Base-by-base conservation (phyloP, 345 rosid genomes). In the Gynandropsis gynandra region DNA sequence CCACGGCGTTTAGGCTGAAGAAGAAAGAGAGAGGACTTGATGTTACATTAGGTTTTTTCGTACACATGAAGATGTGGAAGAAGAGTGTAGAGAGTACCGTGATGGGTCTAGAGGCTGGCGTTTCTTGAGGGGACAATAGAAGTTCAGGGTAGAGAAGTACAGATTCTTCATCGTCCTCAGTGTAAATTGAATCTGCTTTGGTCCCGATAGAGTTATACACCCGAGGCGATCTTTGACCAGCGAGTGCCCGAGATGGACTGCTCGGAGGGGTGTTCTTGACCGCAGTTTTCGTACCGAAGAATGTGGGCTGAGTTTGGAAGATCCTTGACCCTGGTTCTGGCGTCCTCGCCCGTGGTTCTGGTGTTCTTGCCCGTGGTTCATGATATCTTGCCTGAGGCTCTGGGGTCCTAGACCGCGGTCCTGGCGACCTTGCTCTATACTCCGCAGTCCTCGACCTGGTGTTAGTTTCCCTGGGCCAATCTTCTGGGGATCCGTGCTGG, bases 61-160 rank as follows among this genome's bases (percentile, higher is more conserved):
- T 7, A 39, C 7, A 13, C 14, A 39, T 36, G 54, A 50, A 57
- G 35, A 57, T 49, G 47, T 36, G 36, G 50, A 15, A 11, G 45
- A 42, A 36, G 33, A 44, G 58, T 14, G n/a, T n/a, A n/a, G n/a
- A n/a, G n/a, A 36, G 47, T 64, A 64, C 69, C 53, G 59, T 64
- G 24, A 42, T 13, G 40, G 62, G 62, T 49, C 40, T 63, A 57
- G 58, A 56, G 58, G 5, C 47, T 42, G 63, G 48, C 48, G 6
- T 52, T 44, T 57, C 64, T 44, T 45, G 69, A 51, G 69, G 69
- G 51, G 69, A 64, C 53, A 64, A 51, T 14, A 64, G 4, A 45
- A 58, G 42, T 45, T 64, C 63, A 44, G 59, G 63, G 31, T 18
- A 57, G 58, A 64, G 58, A 9, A 64, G 63, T 14, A 64, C 59